Evolutionary conservation across 176 grass and related monocot species (phyloP), one percentile per base, ranked within the genome.

Genomic region (Secale cereale): DNA sequence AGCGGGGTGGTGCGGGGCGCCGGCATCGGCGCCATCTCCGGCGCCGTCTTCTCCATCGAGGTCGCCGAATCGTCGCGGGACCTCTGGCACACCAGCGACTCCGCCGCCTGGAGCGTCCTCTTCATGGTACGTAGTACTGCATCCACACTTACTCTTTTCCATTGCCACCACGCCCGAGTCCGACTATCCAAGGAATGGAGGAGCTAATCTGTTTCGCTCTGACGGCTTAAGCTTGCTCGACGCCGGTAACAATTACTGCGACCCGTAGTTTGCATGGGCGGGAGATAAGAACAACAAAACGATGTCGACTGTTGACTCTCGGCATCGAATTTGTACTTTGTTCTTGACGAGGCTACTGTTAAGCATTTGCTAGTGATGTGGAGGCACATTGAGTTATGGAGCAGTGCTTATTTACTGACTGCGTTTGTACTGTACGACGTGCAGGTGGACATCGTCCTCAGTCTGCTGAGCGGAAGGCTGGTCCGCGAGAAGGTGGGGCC

Each of bases 31-130:
- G 95, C 95, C 78, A 93, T 95, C 65, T 98, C 95, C 76, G 95
- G 95, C 60, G 95, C 95, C 78, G 89, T 98, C 40, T 95, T 98
- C 95, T 86, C 92, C 30, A 91, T 98, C 25, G 95, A 98, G 89
- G 91, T 90, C 40, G 83, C 89, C 5, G 91, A 98, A 65, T 91
- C 92, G 30, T 95, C 91, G 32, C 77, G 86, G 20, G 89, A 95
- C 83, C 85, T 93, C 76, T 98, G 95, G 95, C 86, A 81, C 39
- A 83, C 91, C 63, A 71, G 35, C 84, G 91, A 88, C 71, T 91
- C 91, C 70, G 23, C 85, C 70, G 65, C 78, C 84, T 91, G 92
- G 92, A 88, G 82, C 65, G 10, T 98, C 75, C 61, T 98, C 60
- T 90, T 87, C 85, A 81, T 95, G 90, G 92, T 95, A 90, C 30